Evolutionary conservation across 2,329 filamentous ascomycete genomes (phyloP).

Genomic region (Seiridium unicorne): DNA sequence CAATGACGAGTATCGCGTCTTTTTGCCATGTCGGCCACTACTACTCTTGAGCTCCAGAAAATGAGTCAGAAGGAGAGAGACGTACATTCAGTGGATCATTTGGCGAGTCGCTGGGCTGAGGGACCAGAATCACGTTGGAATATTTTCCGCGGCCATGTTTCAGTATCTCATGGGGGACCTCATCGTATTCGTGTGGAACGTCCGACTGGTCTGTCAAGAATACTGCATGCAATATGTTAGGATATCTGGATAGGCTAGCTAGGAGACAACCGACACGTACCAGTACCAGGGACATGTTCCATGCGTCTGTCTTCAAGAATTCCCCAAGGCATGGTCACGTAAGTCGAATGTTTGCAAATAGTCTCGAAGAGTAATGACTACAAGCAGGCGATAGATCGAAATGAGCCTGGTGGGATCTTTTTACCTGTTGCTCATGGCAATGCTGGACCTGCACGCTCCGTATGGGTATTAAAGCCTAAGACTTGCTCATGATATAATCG

Average conservation of each 20-base stretch:
- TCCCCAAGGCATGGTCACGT: conserved; percentile 41
- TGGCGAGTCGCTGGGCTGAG: conserved; percentile 46
- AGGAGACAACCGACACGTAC: conserved; percentile 22
- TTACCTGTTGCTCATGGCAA: no score
- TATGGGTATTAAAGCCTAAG: not conserved
- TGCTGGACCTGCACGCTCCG: not conserved
- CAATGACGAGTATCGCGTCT: conserved; percentile 42
- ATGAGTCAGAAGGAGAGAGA: not conserved
- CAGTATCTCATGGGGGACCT: conserved; percentile 38
- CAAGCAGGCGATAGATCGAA: not conserved
- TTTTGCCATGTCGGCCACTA: conserved; percentile 44
- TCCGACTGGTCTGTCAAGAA: conserved; percentile 44
- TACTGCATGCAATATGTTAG: conserved; percentile 25
- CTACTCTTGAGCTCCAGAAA: conserved; percentile 3
- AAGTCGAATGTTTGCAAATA: not conserved
- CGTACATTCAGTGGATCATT: conserved; percentile 48
- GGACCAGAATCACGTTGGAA: conserved; percentile 33
- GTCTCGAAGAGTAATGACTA: not conserved
- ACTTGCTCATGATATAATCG: not conserved
- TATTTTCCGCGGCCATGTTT: conserved; percentile 34
- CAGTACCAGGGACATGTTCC: conserved; percentile 47
- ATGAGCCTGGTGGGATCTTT: no score
- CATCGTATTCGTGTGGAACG: conserved; percentile 41
- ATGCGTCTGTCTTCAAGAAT: conserved; percentile 43
- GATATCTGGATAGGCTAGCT: conserved; percentile 10